A percentile compares a stretch with the other conserved stretches of the same genome.
Conservation (phyloP, 768 basidiomycete species). For the Lentinula aciculospora region DNA sequence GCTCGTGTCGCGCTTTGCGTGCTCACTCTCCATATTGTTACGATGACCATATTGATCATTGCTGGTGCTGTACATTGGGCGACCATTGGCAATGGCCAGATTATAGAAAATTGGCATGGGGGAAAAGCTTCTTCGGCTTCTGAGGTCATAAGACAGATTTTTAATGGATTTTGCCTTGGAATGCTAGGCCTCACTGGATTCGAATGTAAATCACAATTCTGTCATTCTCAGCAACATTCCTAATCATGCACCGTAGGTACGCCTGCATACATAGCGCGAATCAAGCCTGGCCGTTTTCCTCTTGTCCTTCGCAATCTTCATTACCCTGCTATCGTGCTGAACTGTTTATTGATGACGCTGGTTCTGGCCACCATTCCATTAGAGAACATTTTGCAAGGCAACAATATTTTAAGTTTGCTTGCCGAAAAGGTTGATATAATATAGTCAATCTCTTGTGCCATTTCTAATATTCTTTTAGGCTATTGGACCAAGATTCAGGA, state of each 20-base stretch:
- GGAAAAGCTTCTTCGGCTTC: constrained; percentile 24
- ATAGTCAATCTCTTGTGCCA: neutral
- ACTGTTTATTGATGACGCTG: constrained; percentile 50
- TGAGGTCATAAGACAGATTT: constrained; percentile 41
- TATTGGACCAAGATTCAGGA: constrained; percentile 56
- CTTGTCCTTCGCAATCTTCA: constrained; percentile 63
- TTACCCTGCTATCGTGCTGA: constrained; percentile 50
- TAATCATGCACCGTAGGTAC: constrained; percentile 32
- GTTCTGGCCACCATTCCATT: constrained; percentile 57
- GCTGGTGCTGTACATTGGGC: constrained; percentile 47
- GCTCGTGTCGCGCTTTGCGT: constrained; percentile 54
- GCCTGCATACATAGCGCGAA: constrained; percentile 60
- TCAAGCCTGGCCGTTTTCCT: constrained; percentile 51
- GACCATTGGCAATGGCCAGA: constrained; percentile 36
- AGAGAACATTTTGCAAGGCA: constrained; percentile 37
- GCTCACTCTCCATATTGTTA: constrained; percentile 54
- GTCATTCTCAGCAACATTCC: neutral
- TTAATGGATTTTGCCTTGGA: constrained; percentile 63
- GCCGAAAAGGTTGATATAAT: constrained; percentile 43
- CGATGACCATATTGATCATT: constrained; percentile 52
- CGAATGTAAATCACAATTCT: constrained; percentile 40
- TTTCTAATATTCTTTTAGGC: constrained; percentile 26
- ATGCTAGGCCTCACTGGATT: constrained; percentile 72
- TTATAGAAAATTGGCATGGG: constrained; percentile 50
- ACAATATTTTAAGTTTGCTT: constrained; percentile 62